Conservation (phyloP, 2,329 filamentous ascomycete genomes). For the Dichotomopilus funicola region DNA sequence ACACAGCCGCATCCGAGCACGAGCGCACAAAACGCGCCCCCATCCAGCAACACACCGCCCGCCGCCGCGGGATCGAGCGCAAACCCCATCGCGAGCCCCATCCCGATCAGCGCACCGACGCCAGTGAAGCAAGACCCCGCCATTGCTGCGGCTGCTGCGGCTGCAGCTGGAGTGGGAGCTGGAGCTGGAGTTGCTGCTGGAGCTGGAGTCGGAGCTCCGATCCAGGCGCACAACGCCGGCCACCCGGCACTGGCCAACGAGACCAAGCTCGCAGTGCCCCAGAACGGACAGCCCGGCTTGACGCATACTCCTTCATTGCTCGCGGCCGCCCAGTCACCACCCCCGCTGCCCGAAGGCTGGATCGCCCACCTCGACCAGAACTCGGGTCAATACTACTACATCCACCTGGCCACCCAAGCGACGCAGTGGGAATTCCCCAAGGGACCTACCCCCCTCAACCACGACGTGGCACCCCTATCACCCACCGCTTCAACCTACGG, state of each 20-base stretch:
- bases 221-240: conserved; percentile 15
- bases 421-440: conserved; percentile 99
- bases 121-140: conserved; percentile 19
- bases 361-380: conserved; percentile 93
- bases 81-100: conserved; percentile 9
- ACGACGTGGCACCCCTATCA: conserved; percentile 76
- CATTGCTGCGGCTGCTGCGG: conserved; percentile 16
- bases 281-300: conserved; percentile 43
- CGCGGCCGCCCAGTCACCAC: conserved; percentile 68
- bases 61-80: conserved; percentile 4
- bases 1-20: conserved; percentile 26
- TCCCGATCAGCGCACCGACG: conserved; percentile 10
- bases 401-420: conserved; percentile 87
- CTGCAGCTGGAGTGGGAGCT: too few relatives aligned
- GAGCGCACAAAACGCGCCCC: conserved; percentile 19
- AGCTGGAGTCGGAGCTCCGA: neutral
- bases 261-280: conserved; percentile 41
- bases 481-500: conserved; percentile 72
- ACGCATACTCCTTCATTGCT: conserved; percentile 41
- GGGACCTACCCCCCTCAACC: conserved; percentile 80
- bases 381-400: conserved; percentile 98
- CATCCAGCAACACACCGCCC: conserved; percentile 1
- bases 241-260: conserved; percentile 76
- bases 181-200: too few relatives aligned
- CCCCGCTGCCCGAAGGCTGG: conserved; percentile 94